phyloP scores from a whole-genome alignment of 306 rosid species.

The Corylus heterophylla region DNA sequence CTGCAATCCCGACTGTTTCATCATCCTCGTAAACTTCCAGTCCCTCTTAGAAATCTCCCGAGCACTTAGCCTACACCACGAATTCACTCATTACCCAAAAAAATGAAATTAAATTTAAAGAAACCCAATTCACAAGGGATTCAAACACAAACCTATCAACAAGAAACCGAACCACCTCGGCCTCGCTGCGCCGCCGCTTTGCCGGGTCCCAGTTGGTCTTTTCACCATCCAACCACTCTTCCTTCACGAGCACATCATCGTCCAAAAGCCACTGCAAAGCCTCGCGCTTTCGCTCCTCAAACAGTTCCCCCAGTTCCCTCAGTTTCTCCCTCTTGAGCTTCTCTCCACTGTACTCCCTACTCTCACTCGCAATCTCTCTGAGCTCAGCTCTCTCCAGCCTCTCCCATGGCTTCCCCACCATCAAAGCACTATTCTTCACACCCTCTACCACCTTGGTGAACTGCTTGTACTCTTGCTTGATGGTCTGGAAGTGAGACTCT shows the following conservation, averaged over 20 bases:
- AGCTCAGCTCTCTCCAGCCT: constrained; percentile 45
- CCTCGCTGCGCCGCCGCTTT: constrained; percentile 56
- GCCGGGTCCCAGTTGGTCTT: constrained; percentile 23
- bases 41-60: constrained; percentile 59
- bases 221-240: constrained; percentile 45
- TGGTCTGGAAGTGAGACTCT: constrained; percentile 51
- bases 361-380: constrained; percentile 37
- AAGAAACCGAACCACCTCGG: constrained; percentile 69
- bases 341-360: constrained; percentile 40
- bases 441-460: constrained; percentile 52
- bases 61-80: constrained; percentile 59
- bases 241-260: constrained; percentile 59
- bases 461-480: constrained; percentile 55
- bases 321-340: constrained; percentile 68
- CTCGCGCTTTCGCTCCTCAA: constrained; percentile 60
- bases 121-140: constrained; percentile 2
- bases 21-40: constrained; percentile 84
- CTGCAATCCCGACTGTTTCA: constrained; percentile 84
- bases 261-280: constrained; percentile 75
- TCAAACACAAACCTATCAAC: constrained; percentile 71
- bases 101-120: not conserved
- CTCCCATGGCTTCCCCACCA: constrained; percentile 86
- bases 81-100: not conserved
- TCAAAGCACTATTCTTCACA: constrained; percentile 9
- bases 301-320: constrained; percentile 58